phyloP scores from a whole-genome alignment of 176 grass and related monocot genomes.

The Zoysia pacifica region DNA sequence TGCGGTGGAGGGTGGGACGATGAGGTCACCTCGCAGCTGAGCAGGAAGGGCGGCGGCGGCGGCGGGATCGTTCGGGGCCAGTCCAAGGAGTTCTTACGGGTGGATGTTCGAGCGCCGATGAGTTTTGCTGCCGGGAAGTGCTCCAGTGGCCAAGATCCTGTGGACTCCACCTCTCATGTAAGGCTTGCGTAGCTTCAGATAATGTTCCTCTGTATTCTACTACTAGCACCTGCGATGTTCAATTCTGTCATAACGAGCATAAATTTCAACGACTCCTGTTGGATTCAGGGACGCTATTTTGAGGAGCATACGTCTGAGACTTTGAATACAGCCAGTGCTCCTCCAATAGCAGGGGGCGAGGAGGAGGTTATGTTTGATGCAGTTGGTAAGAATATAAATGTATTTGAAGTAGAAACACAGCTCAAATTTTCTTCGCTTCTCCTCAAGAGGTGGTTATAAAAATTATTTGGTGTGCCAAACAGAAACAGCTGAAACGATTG shows the following conservation, averaged over 20 bases:
- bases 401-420: neutral
- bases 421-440: neutral
- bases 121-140: constrained; percentile 26
- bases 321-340: constrained; percentile 71
- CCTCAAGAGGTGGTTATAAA: constrained; percentile 13
- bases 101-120: constrained; percentile 45
- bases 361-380: constrained; percentile 41
- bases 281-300: constrained; percentile 46
- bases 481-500: constrained; percentile 36
- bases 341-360: constrained; percentile 67
- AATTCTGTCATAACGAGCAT: neutral
- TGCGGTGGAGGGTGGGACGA: constrained; percentile 44
- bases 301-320: constrained; percentile 42
- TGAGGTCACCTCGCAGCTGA: constrained; percentile 58
- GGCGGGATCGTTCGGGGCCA: constrained; percentile 48
- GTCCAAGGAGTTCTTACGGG: constrained; percentile 84
- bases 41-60: constrained; percentile 35
- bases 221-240: neutral
- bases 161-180: constrained; percentile 41
- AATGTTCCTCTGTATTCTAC: neutral
- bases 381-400: constrained; percentile 41
- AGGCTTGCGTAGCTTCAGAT: neutral
- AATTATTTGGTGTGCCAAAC: constrained; percentile 7
- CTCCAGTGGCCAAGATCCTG: constrained; percentile 8
- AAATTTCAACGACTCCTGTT: neutral